A percentile compares a stretch with the other conserved stretches of the same genome.
These are phyloP conservation scores for Platismatia glauca DNA, from an alignment of 495 filamentous ascomycete species.

Conservation along the genomic window DNA sequence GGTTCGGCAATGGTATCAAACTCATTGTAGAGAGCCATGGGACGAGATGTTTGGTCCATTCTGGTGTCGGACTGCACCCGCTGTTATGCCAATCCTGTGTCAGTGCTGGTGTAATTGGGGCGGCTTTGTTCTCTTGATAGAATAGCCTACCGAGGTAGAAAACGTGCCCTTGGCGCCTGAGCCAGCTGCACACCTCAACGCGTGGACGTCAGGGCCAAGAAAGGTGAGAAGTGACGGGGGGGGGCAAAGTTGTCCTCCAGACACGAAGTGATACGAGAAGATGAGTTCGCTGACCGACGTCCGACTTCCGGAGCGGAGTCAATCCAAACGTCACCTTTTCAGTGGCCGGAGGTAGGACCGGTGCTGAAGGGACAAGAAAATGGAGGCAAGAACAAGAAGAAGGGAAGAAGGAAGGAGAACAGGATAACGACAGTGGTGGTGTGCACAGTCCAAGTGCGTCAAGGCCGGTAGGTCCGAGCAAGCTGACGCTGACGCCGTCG, in stretches of 20 bases:
- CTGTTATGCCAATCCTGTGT: not conserved
- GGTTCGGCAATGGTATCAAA: slow-evolving; percentile 25
- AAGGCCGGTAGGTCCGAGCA: not conserved
- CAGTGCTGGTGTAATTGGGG: not conserved
- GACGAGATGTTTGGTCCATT: slow-evolving; percentile 12
- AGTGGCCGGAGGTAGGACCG: not conserved
- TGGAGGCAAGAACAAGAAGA: not conserved
- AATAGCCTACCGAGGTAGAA: not conserved
- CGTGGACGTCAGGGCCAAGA: not conserved
- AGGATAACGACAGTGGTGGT: slow-evolving; percentile 13
- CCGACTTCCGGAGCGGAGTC: too few relatives aligned
- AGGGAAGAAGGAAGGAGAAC: not conserved
- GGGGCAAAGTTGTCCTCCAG: not conserved
- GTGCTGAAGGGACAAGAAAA: not conserved
- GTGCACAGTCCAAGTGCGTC: not conserved
- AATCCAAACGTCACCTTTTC: slow-evolving; percentile 10
- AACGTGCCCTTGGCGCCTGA: not conserved
- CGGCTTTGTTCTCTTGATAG: not conserved
- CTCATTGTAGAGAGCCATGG: slow-evolving; percentile 13
- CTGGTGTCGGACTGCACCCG: not conserved
- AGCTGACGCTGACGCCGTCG: not conserved
- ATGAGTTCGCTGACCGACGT: not conserved
- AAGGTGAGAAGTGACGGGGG: not conserved
- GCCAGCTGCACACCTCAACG: not conserved
- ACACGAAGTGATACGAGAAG: not conserved